A percentile compares a stretch with the other conserved stretches of the same genome.
Conservation (phyloP, 495 filamentous ascomycete genomes). For the Neurospora sp. region DNA sequence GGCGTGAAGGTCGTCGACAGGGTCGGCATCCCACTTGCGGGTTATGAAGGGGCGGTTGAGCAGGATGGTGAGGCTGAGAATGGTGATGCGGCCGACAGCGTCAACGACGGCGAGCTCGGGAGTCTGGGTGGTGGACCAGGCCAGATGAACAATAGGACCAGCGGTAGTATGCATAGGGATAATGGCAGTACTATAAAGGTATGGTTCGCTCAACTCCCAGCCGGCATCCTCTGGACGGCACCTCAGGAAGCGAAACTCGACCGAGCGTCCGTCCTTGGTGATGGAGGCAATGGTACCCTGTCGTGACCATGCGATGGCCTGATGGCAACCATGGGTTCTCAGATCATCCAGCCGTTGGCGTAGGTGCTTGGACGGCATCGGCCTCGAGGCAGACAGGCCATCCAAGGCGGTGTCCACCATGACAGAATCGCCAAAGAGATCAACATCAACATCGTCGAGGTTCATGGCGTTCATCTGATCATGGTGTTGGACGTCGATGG, state of each 20-base stretch:
- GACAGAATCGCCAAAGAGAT: slow-evolving; percentile 66
- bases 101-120: slow-evolving; percentile 72
- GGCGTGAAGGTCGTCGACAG: slow-evolving; percentile 58
- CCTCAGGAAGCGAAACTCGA: slow-evolving; percentile 63
- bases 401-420: slow-evolving; percentile 36
- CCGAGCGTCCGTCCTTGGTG: slow-evolving; percentile 51
- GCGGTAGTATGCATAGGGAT: slow-evolving; percentile 31
- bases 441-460: slow-evolving; percentile 60
- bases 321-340: slow-evolving; percentile 66
- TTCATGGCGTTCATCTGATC: slow-evolving; percentile 29
- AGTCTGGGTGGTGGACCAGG: slow-evolving; percentile 58
- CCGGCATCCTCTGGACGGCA: slow-evolving; percentile 58
- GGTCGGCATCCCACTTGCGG: slow-evolving; percentile 46
- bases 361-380: slow-evolving; percentile 53
- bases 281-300: slow-evolving; percentile 81
- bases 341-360: slow-evolving; percentile 70
- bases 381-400: slow-evolving; percentile 26
- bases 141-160: slow-evolving; percentile 59
- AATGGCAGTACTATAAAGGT: slow-evolving; percentile 27
- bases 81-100: slow-evolving; percentile 57
- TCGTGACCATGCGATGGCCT: slow-evolving; percentile 86
- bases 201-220: slow-evolving; percentile 65
- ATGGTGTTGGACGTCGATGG: slow-evolving; percentile 1
- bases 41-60: slow-evolving; percentile 54
- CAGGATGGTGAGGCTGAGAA: slow-evolving; percentile 50